Percentiles rank a stretch among this genome's conserved stretches.
phyloP scores from a whole-genome alignment of 1,284 basidiomycete species.

The Cryptococcus jaspeensis region DNA sequence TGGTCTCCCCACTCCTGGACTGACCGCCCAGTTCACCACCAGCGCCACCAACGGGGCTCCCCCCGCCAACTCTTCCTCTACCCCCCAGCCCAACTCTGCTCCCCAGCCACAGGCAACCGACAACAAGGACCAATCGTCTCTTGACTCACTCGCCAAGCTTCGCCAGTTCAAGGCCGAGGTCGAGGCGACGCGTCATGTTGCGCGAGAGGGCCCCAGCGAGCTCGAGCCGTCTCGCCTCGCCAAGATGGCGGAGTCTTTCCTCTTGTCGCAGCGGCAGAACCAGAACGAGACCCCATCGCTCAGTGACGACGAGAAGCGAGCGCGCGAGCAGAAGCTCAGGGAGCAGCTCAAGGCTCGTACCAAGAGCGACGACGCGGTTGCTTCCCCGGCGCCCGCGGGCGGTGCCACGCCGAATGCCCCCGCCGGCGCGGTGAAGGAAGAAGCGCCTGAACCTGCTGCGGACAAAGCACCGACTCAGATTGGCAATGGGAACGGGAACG shows the following conservation, averaged over 20 bases:
- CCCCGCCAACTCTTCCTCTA: not conserved
- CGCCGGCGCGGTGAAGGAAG: no score
- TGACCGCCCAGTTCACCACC: not conserved
- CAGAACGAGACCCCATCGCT: not conserved
- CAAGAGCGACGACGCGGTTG: not conserved
- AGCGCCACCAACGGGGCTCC: not conserved
- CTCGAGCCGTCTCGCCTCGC: constrained; percentile 11
- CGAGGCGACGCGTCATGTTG: constrained; percentile 8
- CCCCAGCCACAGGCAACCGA: not conserved
- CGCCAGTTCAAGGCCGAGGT: constrained; percentile 23
- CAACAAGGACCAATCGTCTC: not conserved
- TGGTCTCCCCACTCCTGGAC: not conserved
- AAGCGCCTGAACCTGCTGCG: no score
- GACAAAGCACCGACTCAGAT: no score
- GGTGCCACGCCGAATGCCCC: no score
- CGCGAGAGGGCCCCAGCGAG: not conserved
- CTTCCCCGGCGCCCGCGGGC: no score
- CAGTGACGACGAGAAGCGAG: not conserved
- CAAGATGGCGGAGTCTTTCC: constrained; percentile 17
- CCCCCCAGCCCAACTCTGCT: not conserved
- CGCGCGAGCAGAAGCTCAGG: constrained; percentile 8
- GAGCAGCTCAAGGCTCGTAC: constrained; percentile 8
- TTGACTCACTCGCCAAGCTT: constrained; percentile 19
- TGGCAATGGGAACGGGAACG: no score
- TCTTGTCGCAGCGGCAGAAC: constrained; percentile 9